Evolutionary conservation across 805 yeast genomes (phyloP).

Genomic region (Starmerella bacillaris): DNA sequence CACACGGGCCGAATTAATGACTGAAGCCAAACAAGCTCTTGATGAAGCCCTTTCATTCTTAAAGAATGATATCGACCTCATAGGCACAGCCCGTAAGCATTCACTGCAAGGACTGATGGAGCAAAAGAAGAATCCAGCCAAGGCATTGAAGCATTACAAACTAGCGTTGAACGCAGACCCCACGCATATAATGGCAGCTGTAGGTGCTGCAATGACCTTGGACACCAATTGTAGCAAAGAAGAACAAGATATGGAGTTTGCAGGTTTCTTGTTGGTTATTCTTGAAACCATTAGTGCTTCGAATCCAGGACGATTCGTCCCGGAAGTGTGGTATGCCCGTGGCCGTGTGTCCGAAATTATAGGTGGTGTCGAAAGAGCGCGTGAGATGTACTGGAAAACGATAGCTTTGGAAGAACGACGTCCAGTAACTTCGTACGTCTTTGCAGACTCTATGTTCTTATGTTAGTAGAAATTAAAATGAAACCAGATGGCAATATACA

Average conservation of each 20-base stretch:
- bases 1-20: conserved; percentile 32
- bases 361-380: conserved; percentile 34
- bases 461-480: no score
- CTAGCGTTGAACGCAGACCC: conserved; percentile 13
- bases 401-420: conserved; percentile 14
- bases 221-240: conserved; percentile 1
- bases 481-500: no score
- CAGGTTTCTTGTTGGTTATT: conserved; percentile 4
- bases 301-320: conserved; percentile 27
- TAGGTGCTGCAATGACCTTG: conserved; percentile 12
- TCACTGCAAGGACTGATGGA: conserved; percentile 7
- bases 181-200: conserved; percentile 10
- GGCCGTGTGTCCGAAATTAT: conserved; percentile 43
- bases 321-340: conserved; percentile 57
- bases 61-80: conserved; percentile 27
- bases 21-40: conserved; percentile 54
- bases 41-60: conserved; percentile 47
- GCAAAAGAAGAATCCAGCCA: conserved; percentile 3
- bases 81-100: conserved; percentile 2
- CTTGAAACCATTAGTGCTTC: conserved; percentile 14
- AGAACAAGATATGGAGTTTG: conserved; percentile 1
- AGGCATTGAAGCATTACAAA: conserved; percentile 10
- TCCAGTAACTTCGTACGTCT: conserved; percentile 10
- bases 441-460: not conserved
- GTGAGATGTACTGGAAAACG: conserved; percentile 35